A percentile compares a stretch with the other conserved stretches of the same genome.
These are phyloP conservation scores for Earliella scabrosa DNA, from an alignment of 1,284 basidiomycete species.

Conservation along the genomic window DNA sequence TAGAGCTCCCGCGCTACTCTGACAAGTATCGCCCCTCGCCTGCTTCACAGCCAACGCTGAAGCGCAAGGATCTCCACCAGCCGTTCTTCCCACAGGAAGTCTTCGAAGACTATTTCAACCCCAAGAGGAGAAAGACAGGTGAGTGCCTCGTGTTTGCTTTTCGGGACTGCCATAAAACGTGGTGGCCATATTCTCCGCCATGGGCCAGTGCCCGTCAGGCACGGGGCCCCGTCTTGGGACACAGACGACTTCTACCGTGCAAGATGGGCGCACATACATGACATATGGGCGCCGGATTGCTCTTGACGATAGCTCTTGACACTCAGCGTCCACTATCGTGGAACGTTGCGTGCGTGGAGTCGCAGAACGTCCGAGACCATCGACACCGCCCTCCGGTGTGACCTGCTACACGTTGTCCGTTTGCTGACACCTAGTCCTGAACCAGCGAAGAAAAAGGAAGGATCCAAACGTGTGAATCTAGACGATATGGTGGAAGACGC, in stretches of 20 bases:
- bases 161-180: not conserved
- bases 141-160: constrained; percentile 4
- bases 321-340: too few species aligned
- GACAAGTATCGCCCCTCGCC: constrained; percentile 76
- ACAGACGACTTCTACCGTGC: too few species aligned
- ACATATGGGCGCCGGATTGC: too few species aligned
- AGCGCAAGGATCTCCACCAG: constrained; percentile 68
- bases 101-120: constrained; percentile 79
- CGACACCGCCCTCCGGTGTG: too few species aligned
- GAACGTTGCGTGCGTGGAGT: too few species aligned
- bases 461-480: constrained; percentile 57
- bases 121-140: constrained; percentile 63
- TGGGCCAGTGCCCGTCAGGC: too few species aligned
- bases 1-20: constrained; percentile 77
- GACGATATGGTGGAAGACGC: constrained; percentile 69
- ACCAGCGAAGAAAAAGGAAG: constrained; percentile 39
- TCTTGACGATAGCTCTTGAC: too few species aligned
- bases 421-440: not conserved
- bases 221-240: too few species aligned
- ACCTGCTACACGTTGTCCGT: too few species aligned
- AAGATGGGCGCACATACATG: too few species aligned
- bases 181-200: too few species aligned
- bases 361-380: too few species aligned
- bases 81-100: constrained; percentile 80
- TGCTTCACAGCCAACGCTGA: constrained; percentile 63